Evolutionary conservation across 2,329 filamentous ascomycete species (phyloP).

Genomic region (Fusarium keratoplasticum): DNA sequence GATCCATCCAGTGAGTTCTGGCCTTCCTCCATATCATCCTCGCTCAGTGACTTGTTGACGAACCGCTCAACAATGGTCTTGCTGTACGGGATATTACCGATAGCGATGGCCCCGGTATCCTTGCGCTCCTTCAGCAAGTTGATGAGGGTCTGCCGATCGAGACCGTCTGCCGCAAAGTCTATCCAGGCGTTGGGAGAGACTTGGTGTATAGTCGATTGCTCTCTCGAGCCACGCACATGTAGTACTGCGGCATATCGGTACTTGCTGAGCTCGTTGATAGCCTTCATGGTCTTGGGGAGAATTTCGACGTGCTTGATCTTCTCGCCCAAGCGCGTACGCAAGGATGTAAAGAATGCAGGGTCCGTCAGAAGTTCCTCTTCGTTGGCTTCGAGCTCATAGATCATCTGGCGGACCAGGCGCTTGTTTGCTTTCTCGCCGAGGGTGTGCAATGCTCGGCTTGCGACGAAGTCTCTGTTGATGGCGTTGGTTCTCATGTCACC

Average conservation of each 20-base stretch:
- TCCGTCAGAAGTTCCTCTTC: conserved; percentile 40
- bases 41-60: conserved; percentile 28
- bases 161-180: conserved; percentile 24
- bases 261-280: conserved; percentile 42
- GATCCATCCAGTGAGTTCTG: conserved; percentile 6
- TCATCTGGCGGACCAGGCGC: conserved; percentile 15
- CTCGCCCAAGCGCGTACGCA: conserved; percentile 21
- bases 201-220: background rate
- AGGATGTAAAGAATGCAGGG: conserved; percentile 40
- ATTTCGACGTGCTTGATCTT: conserved; percentile 42
- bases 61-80: conserved; percentile 46
- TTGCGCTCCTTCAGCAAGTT: conserved; percentile 13
- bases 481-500: conserved; percentile 35
- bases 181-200: conserved; percentile 19
- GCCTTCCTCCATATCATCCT: background rate
- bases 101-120: conserved; percentile 10
- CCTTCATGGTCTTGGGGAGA: conserved; percentile 42
- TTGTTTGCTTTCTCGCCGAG: conserved; percentile 14
- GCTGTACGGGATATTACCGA: conserved; percentile 41
- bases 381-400: conserved; percentile 26
- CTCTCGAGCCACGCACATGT: background rate
- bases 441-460: conserved; percentile 12
- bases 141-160: conserved; percentile 19
- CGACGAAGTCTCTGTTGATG: conserved; percentile 27
- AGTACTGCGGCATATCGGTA: conserved; percentile 45